Base-by-base conservation (phyloP, 495 filamentous ascomycete species). In the Podospora fimiseda region DNA sequence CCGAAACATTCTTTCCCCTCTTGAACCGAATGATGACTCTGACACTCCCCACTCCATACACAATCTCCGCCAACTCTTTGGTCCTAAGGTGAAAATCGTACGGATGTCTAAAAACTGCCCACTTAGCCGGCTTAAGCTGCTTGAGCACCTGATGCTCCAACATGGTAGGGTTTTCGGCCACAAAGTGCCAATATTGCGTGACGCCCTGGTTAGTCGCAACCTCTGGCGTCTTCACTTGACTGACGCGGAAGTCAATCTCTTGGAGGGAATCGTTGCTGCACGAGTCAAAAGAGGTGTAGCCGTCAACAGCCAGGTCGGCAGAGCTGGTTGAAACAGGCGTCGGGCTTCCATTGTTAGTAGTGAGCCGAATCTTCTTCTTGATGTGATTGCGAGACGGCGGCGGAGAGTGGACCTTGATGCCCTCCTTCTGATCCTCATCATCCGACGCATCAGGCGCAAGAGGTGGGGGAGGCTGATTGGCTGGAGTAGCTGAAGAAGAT, bases 131-230 rank as follows among this genome's bases (percentile, higher is more conserved):
- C 39, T 57, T 42, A 2, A 69, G 63, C 16, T 71, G 70, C 27
- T 66, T 61, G n/a, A 77, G 63, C 13, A 76, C 70, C 48, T 75
- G 73, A 57, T 77, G 74, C 62, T 77, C 73, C 18, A 75, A 27
- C 30, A 19, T 7, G 19, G 39, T 51, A 2, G 46, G 43, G 19
- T 13, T n/a, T 14, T 27, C 39, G 40, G 27, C 51, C 18, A 70
- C 24, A 65, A 66, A 77, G 50, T 73, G 73, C 73, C 73, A 75
- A 63, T 77, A 77, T 56, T 77, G 74, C n/a, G 72, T 76, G 13
- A 74, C 66, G 2, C 63, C 23, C 2, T 60, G 46, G 53, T 68
- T 70, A 22, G 64, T 75, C 2, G 72, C 67, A 18, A 70, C 52
- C 9, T 48, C 48, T 27, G 52, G 55, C 24, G 68, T 69, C 64